A percentile compares a stretch with the other conserved stretches of the same genome.
Conservation (phyloP, 805 yeast species). For the Lachancea lanzarotensis region DNA sequence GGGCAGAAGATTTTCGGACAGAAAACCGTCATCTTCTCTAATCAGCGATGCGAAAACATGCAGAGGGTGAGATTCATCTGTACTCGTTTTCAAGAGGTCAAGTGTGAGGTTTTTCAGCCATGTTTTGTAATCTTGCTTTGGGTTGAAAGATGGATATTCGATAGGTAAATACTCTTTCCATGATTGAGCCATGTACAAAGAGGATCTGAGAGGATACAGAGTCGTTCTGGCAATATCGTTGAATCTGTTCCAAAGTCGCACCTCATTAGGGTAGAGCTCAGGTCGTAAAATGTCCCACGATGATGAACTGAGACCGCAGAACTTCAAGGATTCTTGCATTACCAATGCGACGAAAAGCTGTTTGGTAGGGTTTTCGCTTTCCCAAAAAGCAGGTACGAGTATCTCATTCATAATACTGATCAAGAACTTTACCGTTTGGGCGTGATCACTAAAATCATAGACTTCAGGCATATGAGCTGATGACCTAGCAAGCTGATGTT, state of each 20-base stretch:
- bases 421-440: slow-evolving; percentile 61
- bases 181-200: slow-evolving; percentile 61
- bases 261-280: slow-evolving; percentile 26
- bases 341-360: slow-evolving; percentile 82
- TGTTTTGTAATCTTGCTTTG: slow-evolving; percentile 47
- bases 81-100: slow-evolving; percentile 46
- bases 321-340: slow-evolving; percentile 76
- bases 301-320: slow-evolving; percentile 43
- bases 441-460: slow-evolving; percentile 53
- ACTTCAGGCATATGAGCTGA: slow-evolving; percentile 40
- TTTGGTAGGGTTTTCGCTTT: slow-evolving; percentile 77
- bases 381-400: slow-evolving; percentile 81
- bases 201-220: slow-evolving; percentile 63
- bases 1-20: slow-evolving; percentile 69
- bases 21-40: slow-evolving; percentile 60
- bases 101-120: slow-evolving; percentile 73
- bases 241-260: slow-evolving; percentile 52
- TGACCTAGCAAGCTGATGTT: slow-evolving; percentile 37
- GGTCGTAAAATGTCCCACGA: slow-evolving; percentile 28
- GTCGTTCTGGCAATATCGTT: slow-evolving; percentile 65
- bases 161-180: slow-evolving; percentile 41
- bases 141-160: slow-evolving; percentile 58
- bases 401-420: slow-evolving; percentile 56
- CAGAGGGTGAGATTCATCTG: slow-evolving; percentile 40
- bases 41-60: slow-evolving; percentile 58